These are phyloP conservation scores for Canariomyces notabilis DNA, from an alignment of 2,329 filamentous ascomycete genomes.

Conservation along the genomic window DNA sequence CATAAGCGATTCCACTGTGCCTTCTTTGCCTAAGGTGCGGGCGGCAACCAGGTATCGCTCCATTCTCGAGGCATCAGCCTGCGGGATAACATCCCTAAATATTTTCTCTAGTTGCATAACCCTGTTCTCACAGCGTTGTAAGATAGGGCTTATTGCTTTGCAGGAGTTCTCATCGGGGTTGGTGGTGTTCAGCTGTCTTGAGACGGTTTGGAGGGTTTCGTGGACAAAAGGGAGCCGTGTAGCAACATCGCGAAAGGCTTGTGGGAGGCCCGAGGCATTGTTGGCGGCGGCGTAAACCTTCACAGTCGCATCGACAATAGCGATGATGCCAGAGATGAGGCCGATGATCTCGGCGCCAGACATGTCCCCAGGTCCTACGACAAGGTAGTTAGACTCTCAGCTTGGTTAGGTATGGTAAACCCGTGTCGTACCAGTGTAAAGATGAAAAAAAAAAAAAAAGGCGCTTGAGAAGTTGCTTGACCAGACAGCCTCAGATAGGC, in stretches of 20 bases:
- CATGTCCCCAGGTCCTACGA: background rate
- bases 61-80: slow-evolving; percentile 1
- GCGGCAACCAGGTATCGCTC: slow-evolving; percentile 1
- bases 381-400: too few species aligned
- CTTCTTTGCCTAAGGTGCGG: slow-evolving; percentile 2
- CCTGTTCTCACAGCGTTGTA: background rate
- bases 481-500: too few species aligned
- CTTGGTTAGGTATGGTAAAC: too few species aligned
- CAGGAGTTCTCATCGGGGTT: background rate
- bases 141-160: background rate
- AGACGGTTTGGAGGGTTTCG: slow-evolving; percentile 2
- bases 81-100: background rate
- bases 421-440: too few species aligned
- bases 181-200: background rate
- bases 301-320: slow-evolving; percentile 2
- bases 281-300: slow-evolving; percentile 6
- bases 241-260: slow-evolving; percentile 7
- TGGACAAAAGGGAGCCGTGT: slow-evolving; percentile 5
- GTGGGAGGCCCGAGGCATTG: slow-evolving; percentile 8
- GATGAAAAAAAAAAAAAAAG: too few species aligned
- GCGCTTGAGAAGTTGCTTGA: too few species aligned
- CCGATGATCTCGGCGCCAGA: slow-evolving; percentile 11
- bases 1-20: slow-evolving; percentile 1
- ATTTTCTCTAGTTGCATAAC: background rate
- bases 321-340: slow-evolving; percentile 8